Conservation (phyloP, 768 basidiomycete genomes). For the Suillus variegatus region DNA sequence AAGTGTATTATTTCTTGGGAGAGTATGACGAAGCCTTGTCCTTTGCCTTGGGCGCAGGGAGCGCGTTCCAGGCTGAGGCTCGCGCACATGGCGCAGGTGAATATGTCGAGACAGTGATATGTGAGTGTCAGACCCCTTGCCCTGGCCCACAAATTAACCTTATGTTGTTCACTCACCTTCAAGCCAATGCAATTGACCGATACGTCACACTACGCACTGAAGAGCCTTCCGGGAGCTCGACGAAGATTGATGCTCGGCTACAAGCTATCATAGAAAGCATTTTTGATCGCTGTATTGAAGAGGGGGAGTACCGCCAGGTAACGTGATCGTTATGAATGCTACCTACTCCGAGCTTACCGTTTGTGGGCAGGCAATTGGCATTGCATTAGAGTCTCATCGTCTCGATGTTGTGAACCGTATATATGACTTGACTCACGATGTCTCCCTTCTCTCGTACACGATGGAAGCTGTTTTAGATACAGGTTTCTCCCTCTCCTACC, state of each 20-base stretch:
- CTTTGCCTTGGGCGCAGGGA: slow-evolving; percentile 90
- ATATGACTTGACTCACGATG: slow-evolving; percentile 73
- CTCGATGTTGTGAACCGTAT: slow-evolving; percentile 84
- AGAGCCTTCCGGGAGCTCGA: slow-evolving; percentile 46
- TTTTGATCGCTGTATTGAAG: slow-evolving; percentile 80
- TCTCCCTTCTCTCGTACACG: slow-evolving; percentile 81
- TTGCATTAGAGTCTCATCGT: slow-evolving; percentile 89
- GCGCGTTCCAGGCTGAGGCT: slow-evolving; percentile 78
- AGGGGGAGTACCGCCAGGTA: slow-evolving; percentile 91
- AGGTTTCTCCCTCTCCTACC: slow-evolving; percentile 83
- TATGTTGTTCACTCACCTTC: slow-evolving; percentile 1
- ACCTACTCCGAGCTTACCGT: slow-evolving; percentile 3
- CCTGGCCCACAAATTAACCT: neutral
- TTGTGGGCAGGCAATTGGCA: slow-evolving; percentile 77
- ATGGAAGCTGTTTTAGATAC: slow-evolving; percentile 92
- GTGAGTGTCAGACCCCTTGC: slow-evolving; percentile 49
- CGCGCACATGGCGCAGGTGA: slow-evolving; percentile 69
- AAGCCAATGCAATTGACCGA: slow-evolving; percentile 95
- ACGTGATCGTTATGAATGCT: neutral
- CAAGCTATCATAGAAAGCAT: slow-evolving; percentile 88
- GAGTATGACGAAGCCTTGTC: slow-evolving; percentile 95
- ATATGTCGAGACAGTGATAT: slow-evolving; percentile 93
- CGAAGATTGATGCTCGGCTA: slow-evolving; percentile 77
- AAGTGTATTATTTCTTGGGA: slow-evolving; percentile 96
- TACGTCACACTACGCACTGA: slow-evolving; percentile 75